A percentile compares a stretch with the other conserved stretches of the same genome.
Evolutionary conservation across 768 basidiomycete species (phyloP).

Genomic region (Lactarius trivialis): DNA sequence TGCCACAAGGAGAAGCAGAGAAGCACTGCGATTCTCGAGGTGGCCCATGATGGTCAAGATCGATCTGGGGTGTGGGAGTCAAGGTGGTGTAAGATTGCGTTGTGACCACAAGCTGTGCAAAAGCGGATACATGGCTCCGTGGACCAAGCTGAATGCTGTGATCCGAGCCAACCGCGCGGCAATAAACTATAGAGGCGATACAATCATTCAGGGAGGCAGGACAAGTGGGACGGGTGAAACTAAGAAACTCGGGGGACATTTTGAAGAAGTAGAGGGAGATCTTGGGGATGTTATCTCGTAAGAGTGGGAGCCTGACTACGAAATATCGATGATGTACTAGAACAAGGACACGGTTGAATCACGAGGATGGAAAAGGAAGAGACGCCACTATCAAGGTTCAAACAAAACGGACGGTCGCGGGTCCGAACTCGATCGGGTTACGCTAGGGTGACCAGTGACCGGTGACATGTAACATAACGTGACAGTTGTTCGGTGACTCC

Average conservation of each 20-base stretch:
- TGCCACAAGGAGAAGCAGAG: neutral
- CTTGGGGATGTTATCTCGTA: neutral
- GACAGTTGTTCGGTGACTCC: conserved; percentile 30
- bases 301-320: neutral
- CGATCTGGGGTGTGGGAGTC: neutral
- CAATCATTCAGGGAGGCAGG: neutral
- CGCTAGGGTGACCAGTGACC: conserved; percentile 7
- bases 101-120: conserved; percentile 1
- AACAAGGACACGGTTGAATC: neutral
- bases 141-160: neutral
- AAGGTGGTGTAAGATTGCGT: neutral
- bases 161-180: neutral
- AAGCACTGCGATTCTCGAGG: neutral
- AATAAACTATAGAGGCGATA: neutral
- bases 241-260: neutral
- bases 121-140: neutral
- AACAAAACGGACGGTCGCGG: conserved; percentile 2
- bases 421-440: conserved; percentile 20
- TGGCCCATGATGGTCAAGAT: neutral
- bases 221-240: neutral
- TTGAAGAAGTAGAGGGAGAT: neutral
- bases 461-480: conserved; percentile 26
- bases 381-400: conserved; percentile 19
- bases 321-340: neutral
- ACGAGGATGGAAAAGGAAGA: conserved; percentile 3